Evolutionary conservation across 306 rosid species (phyloP).

Genomic region (Cucurbita moschata): DNA sequence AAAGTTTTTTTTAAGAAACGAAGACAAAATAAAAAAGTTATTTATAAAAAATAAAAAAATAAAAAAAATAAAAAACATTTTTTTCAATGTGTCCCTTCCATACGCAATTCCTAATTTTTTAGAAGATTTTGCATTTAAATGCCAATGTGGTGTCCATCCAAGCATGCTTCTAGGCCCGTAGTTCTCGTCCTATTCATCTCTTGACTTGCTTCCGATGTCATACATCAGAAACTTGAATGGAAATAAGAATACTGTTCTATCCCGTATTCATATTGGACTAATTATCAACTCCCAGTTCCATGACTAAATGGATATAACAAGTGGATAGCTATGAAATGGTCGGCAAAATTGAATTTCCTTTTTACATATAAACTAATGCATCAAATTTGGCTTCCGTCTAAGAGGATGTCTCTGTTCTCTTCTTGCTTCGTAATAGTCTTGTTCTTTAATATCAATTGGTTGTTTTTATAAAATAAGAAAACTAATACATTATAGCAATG

Average conservation of each 20-base stretch:
- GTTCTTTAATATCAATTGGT: not conserved
- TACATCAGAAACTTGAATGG: not conserved
- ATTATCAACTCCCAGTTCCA: not conserved
- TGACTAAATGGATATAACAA: not conserved
- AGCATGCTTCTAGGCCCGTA: not conserved
- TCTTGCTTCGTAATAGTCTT: not conserved
- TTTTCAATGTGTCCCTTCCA: not conserved
- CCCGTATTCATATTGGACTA: not conserved
- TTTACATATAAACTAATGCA: not conserved
- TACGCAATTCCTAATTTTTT: not conserved
- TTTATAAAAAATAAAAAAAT: too few relatives aligned
- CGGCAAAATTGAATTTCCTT: not conserved
- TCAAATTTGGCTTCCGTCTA: not conserved
- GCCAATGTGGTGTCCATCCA: not conserved
- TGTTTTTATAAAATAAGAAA: not conserved
- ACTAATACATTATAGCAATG: constrained; percentile 3
- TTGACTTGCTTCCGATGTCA: not conserved
- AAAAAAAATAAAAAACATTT: not conserved
- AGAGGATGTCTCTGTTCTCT: not conserved
- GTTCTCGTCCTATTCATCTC: not conserved
- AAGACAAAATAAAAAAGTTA: too few relatives aligned
- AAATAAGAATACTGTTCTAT: not conserved
- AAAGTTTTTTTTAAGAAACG: not conserved
- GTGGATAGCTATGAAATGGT: not conserved
- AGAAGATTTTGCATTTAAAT: not conserved